Evolutionary conservation across 192 early-diverging fungal genomes (phyloP).

Genomic region (Allomyces macrogynus): DNA sequence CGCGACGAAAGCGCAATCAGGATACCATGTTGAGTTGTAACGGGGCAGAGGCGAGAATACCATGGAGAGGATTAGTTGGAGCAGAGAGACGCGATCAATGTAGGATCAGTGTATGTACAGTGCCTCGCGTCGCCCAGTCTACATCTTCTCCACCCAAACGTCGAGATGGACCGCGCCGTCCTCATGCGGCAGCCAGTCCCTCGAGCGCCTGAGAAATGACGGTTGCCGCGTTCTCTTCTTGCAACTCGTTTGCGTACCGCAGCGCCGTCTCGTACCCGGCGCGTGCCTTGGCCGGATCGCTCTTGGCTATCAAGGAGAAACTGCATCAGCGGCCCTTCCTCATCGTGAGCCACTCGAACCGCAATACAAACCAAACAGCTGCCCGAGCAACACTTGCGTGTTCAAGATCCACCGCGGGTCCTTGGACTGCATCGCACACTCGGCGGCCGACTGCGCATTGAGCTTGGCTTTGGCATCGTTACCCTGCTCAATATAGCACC

Average conservation of each 20-base stretch:
- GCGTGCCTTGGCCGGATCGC: neutral
- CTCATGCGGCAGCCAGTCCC: neutral
- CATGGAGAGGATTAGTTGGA: too few species aligned
- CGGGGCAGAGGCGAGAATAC: too few species aligned
- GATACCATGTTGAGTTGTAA: too few species aligned
- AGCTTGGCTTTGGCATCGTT: neutral
- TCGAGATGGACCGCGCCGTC: too few species aligned
- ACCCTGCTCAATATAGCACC: slow-evolving; percentile 1
- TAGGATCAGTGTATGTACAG: too few species aligned
- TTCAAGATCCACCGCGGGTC: neutral
- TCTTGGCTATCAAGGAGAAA: neutral
- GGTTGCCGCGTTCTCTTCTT: neutral
- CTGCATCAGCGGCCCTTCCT: neutral
- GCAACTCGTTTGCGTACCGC: neutral
- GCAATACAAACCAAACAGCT: neutral
- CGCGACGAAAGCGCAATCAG: too few species aligned
- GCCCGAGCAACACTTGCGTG: neutral
- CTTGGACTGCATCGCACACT: neutral
- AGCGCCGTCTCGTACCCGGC: neutral
- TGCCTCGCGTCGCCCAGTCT: too few species aligned
- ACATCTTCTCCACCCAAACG: too few species aligned
- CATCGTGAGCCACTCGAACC: neutral
- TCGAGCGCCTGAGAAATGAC: neutral
- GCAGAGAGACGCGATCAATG: too few species aligned
- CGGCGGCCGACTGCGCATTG: neutral